Evolutionary conservation across 1,284 basidiomycete genomes (phyloP).

Genomic region (Neonothopanus nambi): DNA sequence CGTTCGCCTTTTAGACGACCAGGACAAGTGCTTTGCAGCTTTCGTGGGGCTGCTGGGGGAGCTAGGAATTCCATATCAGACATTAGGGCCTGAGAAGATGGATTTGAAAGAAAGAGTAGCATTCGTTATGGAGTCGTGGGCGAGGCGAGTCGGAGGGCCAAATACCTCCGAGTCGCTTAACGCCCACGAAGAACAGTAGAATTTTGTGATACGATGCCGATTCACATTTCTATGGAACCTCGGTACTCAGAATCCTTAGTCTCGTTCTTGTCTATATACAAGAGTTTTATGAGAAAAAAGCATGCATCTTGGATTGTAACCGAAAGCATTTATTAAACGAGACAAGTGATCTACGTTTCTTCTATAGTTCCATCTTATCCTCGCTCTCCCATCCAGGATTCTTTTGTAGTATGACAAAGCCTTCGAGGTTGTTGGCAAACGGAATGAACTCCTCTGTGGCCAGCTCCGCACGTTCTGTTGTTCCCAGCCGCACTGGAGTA

Average conservation of each 20-base stretch:
- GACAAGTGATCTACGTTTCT: background rate
- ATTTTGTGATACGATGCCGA: no score
- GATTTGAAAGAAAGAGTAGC: conserved; percentile 32
- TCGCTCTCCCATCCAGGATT: conserved; percentile 84
- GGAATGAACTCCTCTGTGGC: conserved; percentile 97
- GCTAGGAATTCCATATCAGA: conserved; percentile 45
- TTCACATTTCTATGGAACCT: no score
- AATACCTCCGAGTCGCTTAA: no score
- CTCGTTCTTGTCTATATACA: no score
- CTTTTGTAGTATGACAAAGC: conserved; percentile 87
- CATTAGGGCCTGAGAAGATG: conserved; percentile 44
- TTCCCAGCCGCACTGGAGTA: conserved; percentile 93
- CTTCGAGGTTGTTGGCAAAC: conserved; percentile 87
- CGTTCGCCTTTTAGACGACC: conserved; percentile 53
- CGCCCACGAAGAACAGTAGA: no score
- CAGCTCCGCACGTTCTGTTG: conserved; percentile 91
- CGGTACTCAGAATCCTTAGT: no score
- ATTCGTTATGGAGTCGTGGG: conserved; percentile 1
- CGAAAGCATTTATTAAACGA: background rate
- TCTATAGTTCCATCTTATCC: conserved; percentile 76
- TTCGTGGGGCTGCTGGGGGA: conserved; percentile 42
- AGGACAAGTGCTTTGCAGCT: conserved; percentile 39
- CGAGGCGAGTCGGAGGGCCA: no score
- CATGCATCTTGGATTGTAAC: background rate
- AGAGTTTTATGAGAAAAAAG: no score